Evolutionary conservation across 805 yeast genomes (phyloP).

Genomic region (Schwanniomyces sp.): DNA sequence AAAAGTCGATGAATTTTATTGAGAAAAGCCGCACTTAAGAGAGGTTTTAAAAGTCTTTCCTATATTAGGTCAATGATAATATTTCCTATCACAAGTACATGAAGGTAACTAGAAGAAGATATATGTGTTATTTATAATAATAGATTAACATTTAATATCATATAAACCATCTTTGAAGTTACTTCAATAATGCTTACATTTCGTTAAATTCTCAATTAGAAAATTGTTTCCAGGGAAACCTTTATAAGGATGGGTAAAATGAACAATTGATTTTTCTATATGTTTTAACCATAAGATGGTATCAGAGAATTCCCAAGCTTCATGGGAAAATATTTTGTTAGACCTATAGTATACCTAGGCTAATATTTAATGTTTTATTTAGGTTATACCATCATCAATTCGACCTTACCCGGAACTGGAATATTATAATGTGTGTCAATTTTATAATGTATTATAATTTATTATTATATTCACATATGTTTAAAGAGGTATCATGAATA

Average conservation of each 20-base stretch:
- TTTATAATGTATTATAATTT: too few relatives aligned
- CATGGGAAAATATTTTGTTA: conserved; percentile 4
- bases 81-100: too few relatives aligned
- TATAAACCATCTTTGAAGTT: neutral
- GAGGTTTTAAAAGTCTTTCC: conserved; percentile 4
- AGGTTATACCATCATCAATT: neutral
- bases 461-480: too few relatives aligned
- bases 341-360: neutral
- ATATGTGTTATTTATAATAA: neutral
- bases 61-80: neutral
- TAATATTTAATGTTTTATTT: neutral
- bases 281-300: neutral
- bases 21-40: conserved; percentile 8
- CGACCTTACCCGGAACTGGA: too few relatives aligned
- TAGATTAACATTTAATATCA: too few relatives aligned
- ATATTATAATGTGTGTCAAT: too few relatives aligned
- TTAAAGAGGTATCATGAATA: too few relatives aligned
- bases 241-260: neutral
- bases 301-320: neutral
- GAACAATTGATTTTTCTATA: neutral
- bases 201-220: neutral
- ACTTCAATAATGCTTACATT: neutral
- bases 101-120: neutral
- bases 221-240: neutral
- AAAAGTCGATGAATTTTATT: neutral